phyloP scores from a whole-genome alignment of 352 stramenopile genomes.

The Pythium rhizo-oryzae region DNA sequence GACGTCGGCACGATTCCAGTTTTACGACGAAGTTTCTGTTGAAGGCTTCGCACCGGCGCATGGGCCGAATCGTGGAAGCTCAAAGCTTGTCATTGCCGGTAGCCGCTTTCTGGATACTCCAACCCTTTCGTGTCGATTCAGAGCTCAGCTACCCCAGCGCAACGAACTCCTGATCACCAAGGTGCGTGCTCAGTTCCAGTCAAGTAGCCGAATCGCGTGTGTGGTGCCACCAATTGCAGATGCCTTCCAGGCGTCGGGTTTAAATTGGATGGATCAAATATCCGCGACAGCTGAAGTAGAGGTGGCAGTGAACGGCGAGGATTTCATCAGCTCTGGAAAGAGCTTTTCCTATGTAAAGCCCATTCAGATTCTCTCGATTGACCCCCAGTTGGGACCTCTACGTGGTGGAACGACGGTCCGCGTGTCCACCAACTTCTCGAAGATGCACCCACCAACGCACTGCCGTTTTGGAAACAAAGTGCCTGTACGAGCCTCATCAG shows the following conservation, averaged over 20 bases:
- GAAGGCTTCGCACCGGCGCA: conserved; percentile 35
- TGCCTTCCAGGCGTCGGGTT: conserved; percentile 18
- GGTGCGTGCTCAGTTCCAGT: conserved; percentile 32
- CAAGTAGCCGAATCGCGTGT: conserved; percentile 29
- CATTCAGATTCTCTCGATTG: conserved; percentile 21
- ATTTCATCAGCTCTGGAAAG: conserved; percentile 34
- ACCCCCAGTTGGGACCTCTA: conserved; percentile 29
- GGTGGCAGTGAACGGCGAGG: conserved; percentile 54
- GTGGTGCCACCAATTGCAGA: background rate
- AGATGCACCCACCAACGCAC: conserved; percentile 27
- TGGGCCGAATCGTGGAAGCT: conserved; percentile 39
- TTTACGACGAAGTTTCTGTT: conserved; percentile 34
- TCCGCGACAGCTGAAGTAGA: conserved; percentile 30
- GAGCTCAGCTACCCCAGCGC: conserved; percentile 31
- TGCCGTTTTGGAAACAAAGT: conserved; percentile 38
- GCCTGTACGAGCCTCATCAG: conserved; percentile 6
- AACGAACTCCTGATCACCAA: conserved; percentile 12
- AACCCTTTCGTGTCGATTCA: conserved; percentile 41
- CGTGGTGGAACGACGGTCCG: conserved; percentile 34
- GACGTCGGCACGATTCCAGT: conserved; percentile 40
- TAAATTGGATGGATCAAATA: conserved; percentile 9
- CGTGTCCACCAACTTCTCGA: background rate
- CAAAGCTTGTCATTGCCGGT: conserved; percentile 31
- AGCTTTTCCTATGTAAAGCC: conserved; percentile 36
- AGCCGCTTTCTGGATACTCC: conserved; percentile 30